phyloP scores from a whole-genome alignment of 805 yeast genomes.

The Kuraishia cidri region DNA sequence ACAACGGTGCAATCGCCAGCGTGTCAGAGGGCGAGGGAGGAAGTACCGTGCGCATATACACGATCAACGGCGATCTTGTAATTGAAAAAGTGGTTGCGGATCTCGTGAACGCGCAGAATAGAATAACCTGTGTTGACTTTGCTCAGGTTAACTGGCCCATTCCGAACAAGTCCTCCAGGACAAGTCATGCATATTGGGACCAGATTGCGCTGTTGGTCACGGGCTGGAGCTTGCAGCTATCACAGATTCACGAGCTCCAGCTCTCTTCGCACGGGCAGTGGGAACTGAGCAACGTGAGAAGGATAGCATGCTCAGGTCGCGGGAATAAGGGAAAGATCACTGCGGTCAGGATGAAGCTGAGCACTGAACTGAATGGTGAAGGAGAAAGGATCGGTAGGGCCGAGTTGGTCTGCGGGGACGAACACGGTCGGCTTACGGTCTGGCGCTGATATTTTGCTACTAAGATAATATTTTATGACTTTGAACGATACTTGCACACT shows the following conservation, averaged over 20 bases:
- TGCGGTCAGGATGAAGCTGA: slow-evolving; percentile 22
- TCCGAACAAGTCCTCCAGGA: slow-evolving; percentile 2
- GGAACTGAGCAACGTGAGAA: slow-evolving; percentile 14
- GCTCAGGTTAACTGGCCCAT: slow-evolving; percentile 9
- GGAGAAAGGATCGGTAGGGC: slow-evolving; percentile 20
- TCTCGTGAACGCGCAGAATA: slow-evolving; percentile 1
- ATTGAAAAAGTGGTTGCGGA: slow-evolving; percentile 10
- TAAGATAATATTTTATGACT: not conserved
- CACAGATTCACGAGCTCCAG: slow-evolving; percentile 17
- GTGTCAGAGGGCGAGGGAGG: slow-evolving; percentile 10
- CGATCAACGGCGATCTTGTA: slow-evolving; percentile 44
- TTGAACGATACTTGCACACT: not conserved
- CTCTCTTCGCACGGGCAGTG: slow-evolving; percentile 8
- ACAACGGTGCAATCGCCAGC: slow-evolving; percentile 43
- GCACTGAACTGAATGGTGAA: slow-evolving; percentile 18
- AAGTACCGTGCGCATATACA: slow-evolving; percentile 26
- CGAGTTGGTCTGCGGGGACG: slow-evolving; percentile 45
- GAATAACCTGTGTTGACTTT: slow-evolving; percentile 9
- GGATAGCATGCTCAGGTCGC: slow-evolving; percentile 10
- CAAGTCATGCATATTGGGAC: slow-evolving; percentile 26
- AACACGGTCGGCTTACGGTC: slow-evolving; percentile 37
- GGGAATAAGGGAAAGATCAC: no score
- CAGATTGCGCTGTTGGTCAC: slow-evolving; percentile 23
- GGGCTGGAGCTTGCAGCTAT: slow-evolving; percentile 25
- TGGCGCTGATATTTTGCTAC: no score